Percentiles rank a stretch among this genome's conserved stretches.
Conservation (phyloP, 306 rosid genomes). For the Casuarina cunninghamiana region DNA sequence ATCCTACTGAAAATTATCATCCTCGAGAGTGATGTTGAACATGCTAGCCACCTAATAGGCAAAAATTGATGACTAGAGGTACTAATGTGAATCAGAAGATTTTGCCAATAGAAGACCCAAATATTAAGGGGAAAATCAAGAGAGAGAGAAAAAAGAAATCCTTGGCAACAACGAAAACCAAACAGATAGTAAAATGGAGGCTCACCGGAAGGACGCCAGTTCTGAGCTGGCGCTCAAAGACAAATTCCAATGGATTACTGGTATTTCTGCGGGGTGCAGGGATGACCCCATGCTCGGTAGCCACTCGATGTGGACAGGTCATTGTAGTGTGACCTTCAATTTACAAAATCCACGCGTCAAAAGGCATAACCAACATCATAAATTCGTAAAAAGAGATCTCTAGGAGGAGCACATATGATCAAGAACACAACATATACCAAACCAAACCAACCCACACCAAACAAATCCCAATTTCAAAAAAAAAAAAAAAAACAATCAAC, state of each 20-base stretch:
- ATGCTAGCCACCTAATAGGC: neutral
- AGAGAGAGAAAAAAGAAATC: conserved; percentile 4
- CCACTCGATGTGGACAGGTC: conserved; percentile 83
- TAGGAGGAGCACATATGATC: neutral
- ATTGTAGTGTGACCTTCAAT: conserved; percentile 87
- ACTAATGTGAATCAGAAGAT: neutral
- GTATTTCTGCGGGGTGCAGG: conserved; percentile 69
- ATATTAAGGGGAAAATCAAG: neutral
- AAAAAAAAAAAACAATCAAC: neutral
- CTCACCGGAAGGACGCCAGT: conserved; percentile 54
- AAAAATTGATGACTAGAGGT: too few species aligned
- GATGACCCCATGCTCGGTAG: conserved; percentile 79
- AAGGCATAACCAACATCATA: neutral
- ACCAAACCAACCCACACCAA: neutral
- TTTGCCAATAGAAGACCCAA: neutral
- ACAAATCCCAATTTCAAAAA: neutral
- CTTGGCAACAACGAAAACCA: neutral
- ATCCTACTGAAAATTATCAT: neutral
- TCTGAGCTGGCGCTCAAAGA: conserved; percentile 85
- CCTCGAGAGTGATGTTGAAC: neutral
- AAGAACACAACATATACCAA: neutral
- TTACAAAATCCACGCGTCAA: conserved; percentile 24
- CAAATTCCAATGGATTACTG: conserved; percentile 64
- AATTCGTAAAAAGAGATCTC: neutral
- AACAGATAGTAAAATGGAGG: neutral